These are phyloP conservation scores for Avena eriantha DNA, from an alignment of 176 grass and related monocot species.

Conservation along the genomic window DNA sequence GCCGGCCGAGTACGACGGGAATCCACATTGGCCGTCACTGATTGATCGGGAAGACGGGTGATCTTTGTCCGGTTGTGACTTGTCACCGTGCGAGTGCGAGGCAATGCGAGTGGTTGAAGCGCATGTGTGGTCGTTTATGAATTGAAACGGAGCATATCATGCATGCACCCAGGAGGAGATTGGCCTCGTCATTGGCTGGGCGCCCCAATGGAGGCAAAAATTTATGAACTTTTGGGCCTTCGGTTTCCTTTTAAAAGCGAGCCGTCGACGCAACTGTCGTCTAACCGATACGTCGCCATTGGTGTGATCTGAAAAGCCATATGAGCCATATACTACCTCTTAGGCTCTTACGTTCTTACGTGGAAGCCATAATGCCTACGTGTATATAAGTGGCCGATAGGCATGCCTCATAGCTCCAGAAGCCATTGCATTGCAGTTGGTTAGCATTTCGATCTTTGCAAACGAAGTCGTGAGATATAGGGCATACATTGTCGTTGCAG, in stretches of 20 bases:
- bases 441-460: constrained; percentile 9
- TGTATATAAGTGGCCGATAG: constrained; percentile 45
- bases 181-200: not conserved
- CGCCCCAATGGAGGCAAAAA: constrained; percentile 2
- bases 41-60: constrained; percentile 14
- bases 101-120: constrained; percentile 18
- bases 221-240: not conserved
- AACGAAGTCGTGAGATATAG: not conserved
- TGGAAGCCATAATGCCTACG: constrained; percentile 19
- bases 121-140: not conserved
- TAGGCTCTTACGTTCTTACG: not conserved
- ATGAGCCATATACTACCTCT: not conserved
- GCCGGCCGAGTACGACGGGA: not conserved
- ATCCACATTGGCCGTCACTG: constrained; percentile 26
- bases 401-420: constrained; percentile 16
- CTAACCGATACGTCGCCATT: not conserved
- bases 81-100: not conserved
- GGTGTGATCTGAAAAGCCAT: not conserved
- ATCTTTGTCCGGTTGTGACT: not conserved
- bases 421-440: not conserved
- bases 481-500: constrained; percentile 22
- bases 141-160: not conserved
- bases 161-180: not conserved
- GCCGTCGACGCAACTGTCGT: constrained; percentile 21
- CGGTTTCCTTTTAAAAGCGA: not conserved